These are phyloP conservation scores for Tanacetum coccineum DNA, from an alignment of 129 eudicot genomes.

Conservation along the genomic window DNA sequence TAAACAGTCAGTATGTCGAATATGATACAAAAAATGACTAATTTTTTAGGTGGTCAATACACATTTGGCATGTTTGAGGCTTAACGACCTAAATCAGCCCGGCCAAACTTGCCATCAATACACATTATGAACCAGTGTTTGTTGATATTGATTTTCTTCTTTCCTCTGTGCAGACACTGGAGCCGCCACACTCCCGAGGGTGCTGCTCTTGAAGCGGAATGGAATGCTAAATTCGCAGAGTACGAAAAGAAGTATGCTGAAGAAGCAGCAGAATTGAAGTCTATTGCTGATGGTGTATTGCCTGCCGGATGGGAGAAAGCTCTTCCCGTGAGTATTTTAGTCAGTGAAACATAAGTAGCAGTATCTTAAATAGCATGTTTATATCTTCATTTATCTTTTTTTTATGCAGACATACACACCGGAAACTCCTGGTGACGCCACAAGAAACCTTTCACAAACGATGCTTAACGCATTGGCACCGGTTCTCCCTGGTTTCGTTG, in stretches of 20 bases:
- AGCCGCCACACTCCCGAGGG: slow-evolving; percentile 84
- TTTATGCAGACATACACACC: slow-evolving; percentile 80
- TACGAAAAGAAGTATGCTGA: slow-evolving; percentile 82
- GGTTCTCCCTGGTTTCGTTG: slow-evolving; percentile 84
- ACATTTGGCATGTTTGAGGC: no score
- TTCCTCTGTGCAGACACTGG: slow-evolving; percentile 63
- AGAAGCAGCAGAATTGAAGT: slow-evolving; percentile 72
- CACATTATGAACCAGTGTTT: not conserved
- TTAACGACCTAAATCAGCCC: no score
- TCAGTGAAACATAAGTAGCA: not conserved
- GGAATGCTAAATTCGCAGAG: slow-evolving; percentile 86
- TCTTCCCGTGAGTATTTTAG: slow-evolving; percentile 61
- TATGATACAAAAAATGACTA: no score
- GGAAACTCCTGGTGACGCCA: slow-evolving; percentile 83
- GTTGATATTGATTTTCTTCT: not conserved
- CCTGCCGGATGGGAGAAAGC: slow-evolving; percentile 91
- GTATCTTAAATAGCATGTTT: not conserved
- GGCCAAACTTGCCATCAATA: not conserved
- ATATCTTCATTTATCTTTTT: not conserved
- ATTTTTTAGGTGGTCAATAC: no score
- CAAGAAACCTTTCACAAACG: slow-evolving; percentile 81
- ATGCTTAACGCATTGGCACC: slow-evolving; percentile 76
- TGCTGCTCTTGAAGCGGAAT: slow-evolving; percentile 81
- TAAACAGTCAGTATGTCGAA: not conserved
- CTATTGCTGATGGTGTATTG: slow-evolving; percentile 50